Evolutionary conservation across 129 eudicot genomes (phyloP).

Genomic region (Logfia minima): DNA sequence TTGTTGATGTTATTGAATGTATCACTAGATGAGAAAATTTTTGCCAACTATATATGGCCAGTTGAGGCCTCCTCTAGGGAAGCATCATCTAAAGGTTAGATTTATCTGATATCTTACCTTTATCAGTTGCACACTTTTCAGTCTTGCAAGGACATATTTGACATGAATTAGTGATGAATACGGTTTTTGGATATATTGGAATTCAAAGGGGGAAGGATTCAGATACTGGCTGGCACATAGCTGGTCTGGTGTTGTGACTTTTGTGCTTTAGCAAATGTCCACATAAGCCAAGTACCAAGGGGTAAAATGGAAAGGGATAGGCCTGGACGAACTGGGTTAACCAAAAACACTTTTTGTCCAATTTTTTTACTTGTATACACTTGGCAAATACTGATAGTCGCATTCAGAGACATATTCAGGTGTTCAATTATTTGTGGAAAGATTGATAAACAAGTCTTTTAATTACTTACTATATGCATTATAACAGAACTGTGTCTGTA

Average conservation of each 20-base stretch:
- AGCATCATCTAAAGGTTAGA: slow-evolving; percentile 83
- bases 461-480: not conserved
- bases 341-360: not conserved
- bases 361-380: not conserved
- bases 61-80: slow-evolving; percentile 87
- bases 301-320: not conserved
- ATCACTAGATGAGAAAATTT: slow-evolving; percentile 42
- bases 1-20: slow-evolving; percentile 66
- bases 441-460: not conserved
- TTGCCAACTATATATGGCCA: slow-evolving; percentile 14
- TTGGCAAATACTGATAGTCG: slow-evolving; percentile 37
- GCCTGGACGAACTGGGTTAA: not conserved
- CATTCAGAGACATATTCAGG: slow-evolving; percentile 72
- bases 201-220: too few species aligned
- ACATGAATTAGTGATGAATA: not conserved
- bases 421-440: slow-evolving; percentile 13
- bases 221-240: too few species aligned
- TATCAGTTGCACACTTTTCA: not conserved
- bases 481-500: not conserved
- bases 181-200: not conserved
- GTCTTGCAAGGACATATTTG: not conserved
- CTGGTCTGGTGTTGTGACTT: not conserved
- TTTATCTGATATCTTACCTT: not conserved
- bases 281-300: too few species aligned
- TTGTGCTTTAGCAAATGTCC: not conserved